phyloP scores from a whole-genome alignment of 495 filamentous ascomycete genomes.

The Stereocaulon alpinum region DNA sequence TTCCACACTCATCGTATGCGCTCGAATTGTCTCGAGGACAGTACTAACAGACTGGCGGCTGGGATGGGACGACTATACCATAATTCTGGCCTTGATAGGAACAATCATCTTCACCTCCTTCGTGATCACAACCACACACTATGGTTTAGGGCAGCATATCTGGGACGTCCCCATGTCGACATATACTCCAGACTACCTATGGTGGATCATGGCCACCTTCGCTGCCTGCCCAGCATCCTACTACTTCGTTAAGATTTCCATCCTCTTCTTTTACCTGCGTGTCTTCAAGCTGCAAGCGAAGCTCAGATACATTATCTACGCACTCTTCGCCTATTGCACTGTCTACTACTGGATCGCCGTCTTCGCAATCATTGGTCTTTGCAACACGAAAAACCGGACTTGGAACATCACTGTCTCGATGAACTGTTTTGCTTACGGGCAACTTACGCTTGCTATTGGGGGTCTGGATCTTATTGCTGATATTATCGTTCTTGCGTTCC shows the following conservation, averaged over 20 bases:
- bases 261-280: conserved; percentile 16
- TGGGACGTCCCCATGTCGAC: conserved; percentile 9
- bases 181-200: conserved; percentile 10
- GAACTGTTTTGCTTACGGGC: conserved; percentile 17
- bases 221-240: conserved; percentile 16
- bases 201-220: conserved; percentile 18
- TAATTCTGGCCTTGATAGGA: conserved; percentile 14
- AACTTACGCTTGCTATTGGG: conserved; percentile 12
- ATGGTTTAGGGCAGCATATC: conserved; percentile 13
- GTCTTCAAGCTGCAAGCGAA: conserved; percentile 8
- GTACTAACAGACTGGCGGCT: conserved; percentile 14
- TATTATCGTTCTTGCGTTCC: conserved; percentile 9
- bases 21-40: conserved; percentile 14
- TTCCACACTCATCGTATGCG: conserved; percentile 4
- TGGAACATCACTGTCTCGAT: conserved; percentile 14
- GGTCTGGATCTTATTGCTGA: conserved; percentile 17
- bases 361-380: conserved; percentile 8
- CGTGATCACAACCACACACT: conserved; percentile 14
- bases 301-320: conserved; percentile 13
- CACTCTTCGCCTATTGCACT: conserved; percentile 13
- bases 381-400: conserved; percentile 8
- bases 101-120: conserved; percentile 12
- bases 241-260: conserved; percentile 16
- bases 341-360: conserved; percentile 14
- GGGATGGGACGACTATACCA: conserved; percentile 17